Evolutionary conservation across 805 yeast genomes (phyloP).

Genomic region (Yarrowia deformans): DNA sequence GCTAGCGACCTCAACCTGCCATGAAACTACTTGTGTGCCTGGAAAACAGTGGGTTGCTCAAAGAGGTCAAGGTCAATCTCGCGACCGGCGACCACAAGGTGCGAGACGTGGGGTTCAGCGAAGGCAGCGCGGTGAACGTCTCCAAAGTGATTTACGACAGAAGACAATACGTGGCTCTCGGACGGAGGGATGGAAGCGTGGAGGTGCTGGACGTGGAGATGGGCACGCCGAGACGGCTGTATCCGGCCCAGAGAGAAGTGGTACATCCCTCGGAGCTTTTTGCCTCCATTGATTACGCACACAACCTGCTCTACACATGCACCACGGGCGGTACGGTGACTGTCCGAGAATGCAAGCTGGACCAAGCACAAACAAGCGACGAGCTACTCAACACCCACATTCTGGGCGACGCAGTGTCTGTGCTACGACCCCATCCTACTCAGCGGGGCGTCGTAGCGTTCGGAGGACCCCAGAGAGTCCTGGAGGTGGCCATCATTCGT

Average conservation of each 20-base stretch:
- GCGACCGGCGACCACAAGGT: constrained; percentile 21
- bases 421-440: constrained; percentile 13
- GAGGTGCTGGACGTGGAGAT: constrained; percentile 37
- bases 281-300: constrained; percentile 20
- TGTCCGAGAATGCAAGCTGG: constrained; percentile 15
- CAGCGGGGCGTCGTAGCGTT: constrained; percentile 21
- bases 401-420: constrained; percentile 27
- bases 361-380: constrained; percentile 12
- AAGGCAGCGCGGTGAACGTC: constrained; percentile 35
- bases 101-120: constrained; percentile 26
- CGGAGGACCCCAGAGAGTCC: constrained; percentile 31
- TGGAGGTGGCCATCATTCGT: constrained; percentile 20
- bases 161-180: constrained; percentile 36
- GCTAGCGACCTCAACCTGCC: background rate
- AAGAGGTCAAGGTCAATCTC: constrained; percentile 20
- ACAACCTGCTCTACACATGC: constrained; percentile 33
- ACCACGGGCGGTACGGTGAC: constrained; percentile 12
- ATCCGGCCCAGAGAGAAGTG: constrained; percentile 25
- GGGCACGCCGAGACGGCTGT: constrained; percentile 26
- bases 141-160: constrained; percentile 19
- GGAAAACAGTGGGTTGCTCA: constrained; percentile 27
- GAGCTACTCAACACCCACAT: constrained; percentile 7
- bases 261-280: constrained; percentile 32
- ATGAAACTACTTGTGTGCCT: constrained; percentile 38
- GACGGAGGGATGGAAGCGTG: constrained; percentile 37